Conservation (phyloP, 75 land plant species). For the Chamaecyparis obtusa region DNA sequence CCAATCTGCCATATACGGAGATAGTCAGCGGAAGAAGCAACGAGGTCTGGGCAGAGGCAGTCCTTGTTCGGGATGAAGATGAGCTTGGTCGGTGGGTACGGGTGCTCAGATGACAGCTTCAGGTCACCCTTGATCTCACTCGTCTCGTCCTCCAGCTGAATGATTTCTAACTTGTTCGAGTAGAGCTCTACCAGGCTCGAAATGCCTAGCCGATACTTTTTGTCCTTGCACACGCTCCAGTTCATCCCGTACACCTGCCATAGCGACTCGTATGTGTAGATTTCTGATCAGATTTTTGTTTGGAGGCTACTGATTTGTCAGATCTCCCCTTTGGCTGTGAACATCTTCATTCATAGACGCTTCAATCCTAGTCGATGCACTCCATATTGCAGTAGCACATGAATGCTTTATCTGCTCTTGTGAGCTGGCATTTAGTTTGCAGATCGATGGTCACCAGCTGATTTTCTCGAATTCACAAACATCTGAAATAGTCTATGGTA, state of each 20-base stretch:
- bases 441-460: too few species aligned
- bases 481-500: too few species aligned
- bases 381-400: too few species aligned
- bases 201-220: constrained; percentile 66
- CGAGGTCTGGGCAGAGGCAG: constrained; percentile 51
- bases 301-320: too few species aligned
- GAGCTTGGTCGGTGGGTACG: constrained; percentile 91
- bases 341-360: too few species aligned
- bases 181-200: constrained; percentile 74
- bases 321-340: too few species aligned
- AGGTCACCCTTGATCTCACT: constrained; percentile 64
- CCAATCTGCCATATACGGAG: constrained; percentile 78
- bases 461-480: too few species aligned
- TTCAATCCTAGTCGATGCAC: too few species aligned
- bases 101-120: constrained; percentile 75
- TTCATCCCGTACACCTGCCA: constrained; percentile 93
- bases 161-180: constrained; percentile 78
- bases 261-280: constrained; percentile 81
- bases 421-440: too few species aligned
- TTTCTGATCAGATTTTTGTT: too few species aligned
- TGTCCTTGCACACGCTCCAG: constrained; percentile 67
- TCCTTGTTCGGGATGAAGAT: constrained; percentile 76
- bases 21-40: constrained; percentile 82
- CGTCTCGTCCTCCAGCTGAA: constrained; percentile 83
- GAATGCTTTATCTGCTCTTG: too few species aligned